Evolutionary conservation across 2,329 filamentous ascomycete genomes (phyloP), one percentile per base, ranked within the genome.

Genomic region (Penicillium sp.): DNA sequence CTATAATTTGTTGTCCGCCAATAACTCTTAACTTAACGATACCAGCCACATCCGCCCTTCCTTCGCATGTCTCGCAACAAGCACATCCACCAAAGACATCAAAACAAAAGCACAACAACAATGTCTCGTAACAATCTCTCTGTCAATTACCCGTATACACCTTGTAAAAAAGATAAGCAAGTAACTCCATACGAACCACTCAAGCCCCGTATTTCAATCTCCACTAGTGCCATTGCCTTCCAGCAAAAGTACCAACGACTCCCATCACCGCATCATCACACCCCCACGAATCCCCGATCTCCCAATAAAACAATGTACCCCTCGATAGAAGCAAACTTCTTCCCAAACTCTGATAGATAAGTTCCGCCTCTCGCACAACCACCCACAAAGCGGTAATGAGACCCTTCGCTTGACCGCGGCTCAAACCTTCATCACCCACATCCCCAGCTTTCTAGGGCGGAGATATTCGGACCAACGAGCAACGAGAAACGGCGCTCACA

Each of bases 151-250:
- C 28, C 40, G 39, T 42, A 44, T 4, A 29, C 13, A 28, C 23
- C 10, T 23, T 10, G 40, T 44, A 44, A 9, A 29, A 24, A 26
- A 26, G 23, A 42, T 24, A 26, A 42, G 6, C 13, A 26, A 16
- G 8, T 16, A 42, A 14, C n/a, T 2, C 21, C 39, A 42, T 24
- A 24, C 21, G 26, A 42, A 24, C 24, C 24, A 28, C 28, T 14
- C 11, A 9, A 44, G 40, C 40, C 40, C 40, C 40, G 24, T 44
- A 44, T 11, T 44, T 44, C 40, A 44, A 28, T 24, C 40, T 44
- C 40, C 18, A 14, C 40, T 44, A 44, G 40, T 19, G 40, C 21
- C 23, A 40, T 24, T 23, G 13, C 16, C 16, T 40, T 13, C 5
- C 14, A 29, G 18, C 40, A 44, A 44, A 44, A 44, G 40, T 44